phyloP scores from a whole-genome alignment of 2,329 filamentous ascomycete genomes.

The Pyrenophora teres region DNA sequence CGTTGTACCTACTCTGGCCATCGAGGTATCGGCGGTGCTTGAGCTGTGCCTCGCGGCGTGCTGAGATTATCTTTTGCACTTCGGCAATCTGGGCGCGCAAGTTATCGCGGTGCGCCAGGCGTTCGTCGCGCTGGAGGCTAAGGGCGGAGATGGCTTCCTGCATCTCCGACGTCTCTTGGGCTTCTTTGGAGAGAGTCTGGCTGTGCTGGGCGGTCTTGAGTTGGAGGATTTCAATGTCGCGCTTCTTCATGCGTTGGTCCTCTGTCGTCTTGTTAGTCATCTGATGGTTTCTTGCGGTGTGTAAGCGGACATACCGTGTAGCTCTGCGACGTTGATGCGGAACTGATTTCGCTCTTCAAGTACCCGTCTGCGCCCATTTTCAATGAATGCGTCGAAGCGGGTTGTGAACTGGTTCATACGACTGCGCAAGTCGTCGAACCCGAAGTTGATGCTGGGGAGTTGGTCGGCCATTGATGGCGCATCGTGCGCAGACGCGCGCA shows the following conservation, averaged over 20 bases:
- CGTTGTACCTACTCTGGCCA: constrained; percentile 83
- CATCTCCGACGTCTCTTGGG: constrained; percentile 71
- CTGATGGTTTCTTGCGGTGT: background rate
- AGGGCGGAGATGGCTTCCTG: constrained; percentile 63
- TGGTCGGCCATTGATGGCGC: constrained; percentile 73
- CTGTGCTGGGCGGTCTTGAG: constrained; percentile 72
- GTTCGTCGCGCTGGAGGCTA: constrained; percentile 60
- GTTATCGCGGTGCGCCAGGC: constrained; percentile 59
- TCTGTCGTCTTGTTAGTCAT: constrained; percentile 59
- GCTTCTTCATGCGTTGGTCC: constrained; percentile 87
- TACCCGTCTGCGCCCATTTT: constrained; percentile 84
- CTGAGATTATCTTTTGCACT: constrained; percentile 72
- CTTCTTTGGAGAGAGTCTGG: constrained; percentile 76
- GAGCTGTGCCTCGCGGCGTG: constrained; percentile 71
- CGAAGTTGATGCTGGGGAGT: constrained; percentile 90
- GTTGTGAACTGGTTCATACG: constrained; percentile 92
- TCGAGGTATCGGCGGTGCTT: constrained; percentile 76
- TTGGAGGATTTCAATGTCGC: constrained; percentile 81
- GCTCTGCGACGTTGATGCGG: constrained; percentile 83
- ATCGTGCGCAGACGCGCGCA: constrained; percentile 62
- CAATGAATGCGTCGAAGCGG: constrained; percentile 92
- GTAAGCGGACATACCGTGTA: constrained; percentile 69
- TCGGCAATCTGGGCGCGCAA: constrained; percentile 63
- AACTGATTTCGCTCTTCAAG: constrained; percentile 94
- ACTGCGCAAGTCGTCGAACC: constrained; percentile 92